A percentile compares a stretch with the other conserved stretches of the same genome.
Conservation (phyloP, 2,329 filamentous ascomycete species). For the Dactylellina cionopaga region DNA sequence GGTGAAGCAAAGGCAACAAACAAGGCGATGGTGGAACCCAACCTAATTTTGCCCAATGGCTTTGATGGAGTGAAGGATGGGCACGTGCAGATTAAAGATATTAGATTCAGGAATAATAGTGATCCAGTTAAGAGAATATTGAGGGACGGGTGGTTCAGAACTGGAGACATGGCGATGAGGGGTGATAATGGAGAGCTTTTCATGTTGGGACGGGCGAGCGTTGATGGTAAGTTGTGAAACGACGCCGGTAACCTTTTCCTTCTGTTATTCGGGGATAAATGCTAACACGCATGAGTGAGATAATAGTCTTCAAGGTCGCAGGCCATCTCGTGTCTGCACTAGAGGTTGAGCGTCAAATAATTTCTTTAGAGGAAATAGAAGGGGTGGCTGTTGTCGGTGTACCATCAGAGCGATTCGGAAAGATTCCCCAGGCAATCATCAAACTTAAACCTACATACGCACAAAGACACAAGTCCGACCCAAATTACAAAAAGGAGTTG, state of each 20-base stretch:
- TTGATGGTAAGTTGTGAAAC: constrained; percentile 60
- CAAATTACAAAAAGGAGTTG: constrained; percentile 4
- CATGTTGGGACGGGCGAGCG: constrained; percentile 85
- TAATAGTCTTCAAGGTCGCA: constrained; percentile 68
- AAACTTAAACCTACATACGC: constrained; percentile 81
- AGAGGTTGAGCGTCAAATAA: constrained; percentile 91
- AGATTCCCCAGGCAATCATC: constrained; percentile 19
- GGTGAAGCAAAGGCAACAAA: constrained; percentile 80
- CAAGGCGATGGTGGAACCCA: constrained; percentile 57
- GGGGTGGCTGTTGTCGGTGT: constrained; percentile 86
- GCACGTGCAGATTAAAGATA: constrained; percentile 5
- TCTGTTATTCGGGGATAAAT: constrained; percentile 57
- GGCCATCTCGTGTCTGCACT: constrained; percentile 91
- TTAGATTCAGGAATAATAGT: background rate
- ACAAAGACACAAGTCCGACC: constrained; percentile 73
- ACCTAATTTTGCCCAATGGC: background rate
- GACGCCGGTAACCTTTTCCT: background rate
- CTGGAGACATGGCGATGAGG: constrained; percentile 81
- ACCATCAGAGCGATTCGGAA: constrained; percentile 10
- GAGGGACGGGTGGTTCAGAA: constrained; percentile 88
- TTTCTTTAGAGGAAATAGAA: constrained; percentile 66
- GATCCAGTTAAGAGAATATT: constrained; percentile 72
- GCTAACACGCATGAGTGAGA: constrained; percentile 64
- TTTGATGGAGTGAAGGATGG: constrained; percentile 16
- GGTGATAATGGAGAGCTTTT: constrained; percentile 61